Evolutionary conservation across 768 basidiomycete genomes (phyloP).

Genomic region (Gyrodon lividus): DNA sequence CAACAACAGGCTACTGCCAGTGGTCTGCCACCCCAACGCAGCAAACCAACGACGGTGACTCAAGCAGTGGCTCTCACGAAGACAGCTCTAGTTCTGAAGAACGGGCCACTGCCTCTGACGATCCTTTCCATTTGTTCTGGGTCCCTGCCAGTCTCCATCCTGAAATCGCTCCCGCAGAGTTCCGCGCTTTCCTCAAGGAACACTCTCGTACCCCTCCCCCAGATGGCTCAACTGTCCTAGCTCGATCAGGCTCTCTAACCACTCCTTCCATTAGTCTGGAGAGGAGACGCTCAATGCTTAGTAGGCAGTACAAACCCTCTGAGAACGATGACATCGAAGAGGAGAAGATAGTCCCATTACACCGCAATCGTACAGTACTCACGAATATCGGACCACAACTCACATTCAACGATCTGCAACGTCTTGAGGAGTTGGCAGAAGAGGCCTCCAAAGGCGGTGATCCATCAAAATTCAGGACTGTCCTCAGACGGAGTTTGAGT

Average conservation of each 20-base stretch:
- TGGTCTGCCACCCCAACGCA: constrained; percentile 42
- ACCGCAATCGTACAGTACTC: constrained; percentile 65
- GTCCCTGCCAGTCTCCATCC: constrained; percentile 96
- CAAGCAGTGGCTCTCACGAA: constrained; percentile 41
- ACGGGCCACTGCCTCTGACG: constrained; percentile 46
- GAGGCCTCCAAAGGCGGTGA: constrained; percentile 84
- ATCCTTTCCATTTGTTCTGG: constrained; percentile 95
- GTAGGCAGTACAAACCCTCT: constrained; percentile 85
- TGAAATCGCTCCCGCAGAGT: constrained; percentile 96
- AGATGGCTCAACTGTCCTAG: constrained; percentile 43
- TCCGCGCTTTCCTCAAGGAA: constrained; percentile 91
- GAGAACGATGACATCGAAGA: constrained; percentile 75
- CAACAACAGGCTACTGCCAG: constrained; percentile 54
- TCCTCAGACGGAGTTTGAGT: constrained; percentile 83
- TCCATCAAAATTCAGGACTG: constrained; percentile 72
- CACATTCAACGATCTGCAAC: constrained; percentile 92
- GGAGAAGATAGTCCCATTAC: constrained; percentile 67
- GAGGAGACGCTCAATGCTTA: constrained; percentile 91
- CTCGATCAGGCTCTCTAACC: constrained; percentile 45
- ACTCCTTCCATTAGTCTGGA: constrained; percentile 51
- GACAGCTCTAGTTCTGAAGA: constrained; percentile 38
- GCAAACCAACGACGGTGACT: constrained; percentile 44
- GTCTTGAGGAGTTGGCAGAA: constrained; percentile 88
- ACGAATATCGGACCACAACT: constrained; percentile 76
- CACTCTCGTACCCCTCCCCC: constrained; percentile 68